Base-by-base conservation (phyloP, 176 grass and related monocot genomes). In the Pontederia crassipes region DNA sequence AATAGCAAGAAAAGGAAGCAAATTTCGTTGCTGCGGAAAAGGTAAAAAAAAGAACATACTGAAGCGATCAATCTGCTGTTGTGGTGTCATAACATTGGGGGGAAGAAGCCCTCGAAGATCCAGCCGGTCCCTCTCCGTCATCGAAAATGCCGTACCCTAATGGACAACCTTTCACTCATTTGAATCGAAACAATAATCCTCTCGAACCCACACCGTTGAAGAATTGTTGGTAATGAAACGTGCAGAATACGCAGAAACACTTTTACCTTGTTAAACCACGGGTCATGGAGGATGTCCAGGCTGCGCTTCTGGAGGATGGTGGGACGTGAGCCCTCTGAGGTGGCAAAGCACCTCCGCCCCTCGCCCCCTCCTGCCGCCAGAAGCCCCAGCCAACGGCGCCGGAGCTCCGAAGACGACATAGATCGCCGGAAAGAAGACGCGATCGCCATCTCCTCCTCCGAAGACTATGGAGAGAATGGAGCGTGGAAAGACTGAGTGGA, bases 41-140 rank as follows among this genome's bases (percentile, higher is more conserved):
- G 20, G 20, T 24, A 40, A 40, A 0, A 35, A 35, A 10, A 57
- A 13, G 51, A 62, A 54, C 78, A 73, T 81, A 90, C 87, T 97
- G 87, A 97, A 97, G 69, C 87, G 81, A 62, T 97, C 84, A 57
- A 97, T 91, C 72, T 97, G 84, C 80, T 91, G 81, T 79, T 85
- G 78, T 54, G 83, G 52, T 59, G 81, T 87, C 74, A 88, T 80
- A 59, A 88, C 69, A 81, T 82, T 97, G 28, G 92, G 92, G 57
- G 92, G 92, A 80, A 97, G 87, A 85, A 97, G 71, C 51, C 92
- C 92, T 17, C 87, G 87, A 66, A 97, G 84, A 75, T 86, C 84
- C 63, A 97, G 77, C 12, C 87, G 86, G 78, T 97, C 92, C 76
- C 92, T 69, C 78, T 97, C 92, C 70, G 92, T 97, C 73, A 83